Evolutionary conservation across 2,329 filamentous ascomycete genomes (phyloP).

Genomic region (Knufia petricola): DNA sequence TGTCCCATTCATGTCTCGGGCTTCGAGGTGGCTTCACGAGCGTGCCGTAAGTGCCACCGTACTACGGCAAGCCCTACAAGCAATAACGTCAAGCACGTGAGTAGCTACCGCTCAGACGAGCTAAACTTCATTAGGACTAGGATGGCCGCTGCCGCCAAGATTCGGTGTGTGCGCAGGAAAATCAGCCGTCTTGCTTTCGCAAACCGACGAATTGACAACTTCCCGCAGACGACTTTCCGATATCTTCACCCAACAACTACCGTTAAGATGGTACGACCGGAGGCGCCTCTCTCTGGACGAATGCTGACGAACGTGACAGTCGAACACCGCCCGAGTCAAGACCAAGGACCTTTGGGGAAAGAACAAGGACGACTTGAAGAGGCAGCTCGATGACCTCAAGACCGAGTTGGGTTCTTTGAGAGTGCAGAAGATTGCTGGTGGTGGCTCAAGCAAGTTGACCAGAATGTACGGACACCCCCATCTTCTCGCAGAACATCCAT

Average conservation of each 20-base stretch:
- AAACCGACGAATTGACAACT: conserved; percentile 6
- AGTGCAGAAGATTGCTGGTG: conserved; percentile 86
- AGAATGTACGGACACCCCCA: conserved; percentile 78
- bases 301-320: conserved; percentile 32
- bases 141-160: too few relatives aligned
- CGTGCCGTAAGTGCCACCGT: too few relatives aligned
- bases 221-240: not conserved
- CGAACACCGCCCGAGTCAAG: conserved; percentile 68
- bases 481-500: not conserved
- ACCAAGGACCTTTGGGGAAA: conserved; percentile 95
- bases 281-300: not conserved
- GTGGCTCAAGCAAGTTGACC: conserved; percentile 88
- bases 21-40: too few relatives aligned
- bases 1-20: too few relatives aligned
- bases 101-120: too few relatives aligned
- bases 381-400: conserved; percentile 93
- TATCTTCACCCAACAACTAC: conserved; percentile 6
- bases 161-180: too few relatives aligned
- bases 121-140: too few relatives aligned
- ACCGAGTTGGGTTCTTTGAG: conserved; percentile 90
- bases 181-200: too few relatives aligned
- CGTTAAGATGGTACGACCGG: conserved; percentile 19
- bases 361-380: conserved; percentile 96
- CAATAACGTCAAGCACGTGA: too few relatives aligned
- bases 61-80: too few relatives aligned